A percentile compares a stretch with the other conserved stretches of the same genome.
phyloP scores from a whole-genome alignment of 176 grass and related monocot species.

The Carex scoparia region DNA sequence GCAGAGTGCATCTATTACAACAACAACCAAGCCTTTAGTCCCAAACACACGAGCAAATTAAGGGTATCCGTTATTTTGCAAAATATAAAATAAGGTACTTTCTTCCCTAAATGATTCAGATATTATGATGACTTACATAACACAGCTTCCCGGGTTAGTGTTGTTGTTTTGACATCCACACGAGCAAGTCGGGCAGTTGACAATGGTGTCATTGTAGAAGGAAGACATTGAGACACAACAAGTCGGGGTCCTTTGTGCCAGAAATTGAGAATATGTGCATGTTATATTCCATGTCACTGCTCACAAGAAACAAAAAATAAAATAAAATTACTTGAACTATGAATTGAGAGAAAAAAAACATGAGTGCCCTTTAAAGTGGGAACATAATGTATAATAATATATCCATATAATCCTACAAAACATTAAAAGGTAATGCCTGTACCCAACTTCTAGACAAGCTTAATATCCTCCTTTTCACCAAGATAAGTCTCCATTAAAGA shows the following conservation, averaged over 20 bases:
- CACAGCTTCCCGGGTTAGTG: conserved; percentile 62
- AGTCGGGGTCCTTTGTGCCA: conserved; percentile 53
- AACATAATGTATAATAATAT: not conserved
- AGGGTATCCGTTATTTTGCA: not conserved
- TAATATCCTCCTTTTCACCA: not conserved
- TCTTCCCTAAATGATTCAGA: not conserved
- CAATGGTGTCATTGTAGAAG: conserved; percentile 69
- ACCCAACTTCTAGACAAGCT: not conserved
- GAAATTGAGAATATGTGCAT: conserved; percentile 72
- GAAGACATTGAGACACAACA: conserved; percentile 76
- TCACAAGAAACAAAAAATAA: conserved; percentile 7
- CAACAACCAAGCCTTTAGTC: no score
- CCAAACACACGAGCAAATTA: no score
- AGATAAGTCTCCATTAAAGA: not conserved
- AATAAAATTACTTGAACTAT: not conserved
- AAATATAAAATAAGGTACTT: not conserved
- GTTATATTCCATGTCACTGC: conserved; percentile 77
- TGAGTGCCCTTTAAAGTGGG: not conserved
- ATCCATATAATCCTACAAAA: not conserved
- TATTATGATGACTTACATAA: conserved; percentile 50
- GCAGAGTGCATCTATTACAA: not conserved
- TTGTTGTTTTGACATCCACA: conserved; percentile 63
- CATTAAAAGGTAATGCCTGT: not conserved
- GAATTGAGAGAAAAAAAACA: not conserved
- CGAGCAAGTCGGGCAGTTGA: conserved; percentile 61